Base-by-base conservation (phyloP, 148 eudicot genomes). In the Spergularia marina region DNA sequence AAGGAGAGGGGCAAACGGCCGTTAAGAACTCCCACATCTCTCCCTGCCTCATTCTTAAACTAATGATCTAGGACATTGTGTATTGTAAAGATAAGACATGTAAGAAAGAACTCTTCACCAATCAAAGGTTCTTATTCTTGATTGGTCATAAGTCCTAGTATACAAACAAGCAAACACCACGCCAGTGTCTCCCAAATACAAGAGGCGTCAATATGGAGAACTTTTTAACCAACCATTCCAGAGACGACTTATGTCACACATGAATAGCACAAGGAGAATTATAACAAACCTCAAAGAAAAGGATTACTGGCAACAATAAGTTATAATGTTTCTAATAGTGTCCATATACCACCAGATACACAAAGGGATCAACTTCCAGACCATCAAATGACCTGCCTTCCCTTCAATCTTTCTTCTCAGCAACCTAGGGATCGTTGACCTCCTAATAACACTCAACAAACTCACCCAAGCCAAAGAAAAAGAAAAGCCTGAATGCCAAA, bases 1-100 rank as follows among this genome's bases (percentile, higher is more conserved):
- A 15, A 5, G 70, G 71, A 51, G 57, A 68, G 71, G 71, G 71
- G 71, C 71, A 68, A 68, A 68, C 64, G 64, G 15, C 64, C 64
- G 15, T 59, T 21, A 20, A 14, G 10, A 68, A 68, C 71, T 9
- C 71, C 71, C 71, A n/a, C 10, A 4, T 47, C 71, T 68, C 71
- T 47, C 71, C 15, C 5, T 68, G 39, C 71, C 71, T 68, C 71
- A 68, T 68, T 20, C 71, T 68, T 68, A 20, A 20, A 68, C 56
- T 49, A 18, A 49, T 49, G 71, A n/a, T 68, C 36, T 30, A 30
- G 49, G 49, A 44, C 49, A 9, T 44, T 44, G 49, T 9, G 49
- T 44, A 6, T 6, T 44, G 49, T 44, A 6, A 44, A 44, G 49
- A 44, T 44, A 9, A 44, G 10, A 9, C 49, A 44, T 44, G 4